Percentiles rank a stretch among this genome's conserved stretches.
Evolutionary conservation across 2,329 filamentous ascomycete genomes (phyloP).

Genomic region (Pseudogymnoascus sp.): DNA sequence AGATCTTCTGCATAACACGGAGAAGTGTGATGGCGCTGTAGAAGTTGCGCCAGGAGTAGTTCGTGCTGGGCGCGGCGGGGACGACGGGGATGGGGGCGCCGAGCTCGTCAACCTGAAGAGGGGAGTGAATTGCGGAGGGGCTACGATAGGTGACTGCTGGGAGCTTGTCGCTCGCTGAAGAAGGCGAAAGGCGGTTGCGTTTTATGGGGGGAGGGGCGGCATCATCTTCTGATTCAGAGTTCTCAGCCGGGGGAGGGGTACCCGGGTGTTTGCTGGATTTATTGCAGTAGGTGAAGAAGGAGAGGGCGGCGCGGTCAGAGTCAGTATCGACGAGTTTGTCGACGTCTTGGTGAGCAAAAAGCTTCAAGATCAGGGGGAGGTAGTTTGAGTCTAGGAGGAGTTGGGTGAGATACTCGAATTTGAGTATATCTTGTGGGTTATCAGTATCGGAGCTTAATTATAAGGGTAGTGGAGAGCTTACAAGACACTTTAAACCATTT

Average conservation of each 20-base stretch:
- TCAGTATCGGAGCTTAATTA: background rate
- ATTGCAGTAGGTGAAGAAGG: slow-evolving; percentile 89
- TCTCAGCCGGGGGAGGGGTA: slow-evolving; percentile 20
- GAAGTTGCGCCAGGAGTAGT: slow-evolving; percentile 89
- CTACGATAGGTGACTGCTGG: slow-evolving; percentile 22
- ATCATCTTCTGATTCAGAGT: slow-evolving; percentile 49
- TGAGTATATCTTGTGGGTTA: slow-evolving; percentile 62
- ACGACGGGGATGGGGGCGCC: slow-evolving; percentile 68
- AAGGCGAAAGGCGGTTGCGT: slow-evolving; percentile 35
- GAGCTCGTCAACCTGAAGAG: slow-evolving; percentile 58
- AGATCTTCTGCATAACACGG: slow-evolving; percentile 94
- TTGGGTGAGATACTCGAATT: slow-evolving; percentile 93
- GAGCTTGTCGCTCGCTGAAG: slow-evolving; percentile 20
- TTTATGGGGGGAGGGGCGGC: slow-evolving; percentile 78
- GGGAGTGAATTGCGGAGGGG: slow-evolving; percentile 11
- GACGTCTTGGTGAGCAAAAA: slow-evolving; percentile 89
- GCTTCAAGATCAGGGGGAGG: slow-evolving; percentile 81
- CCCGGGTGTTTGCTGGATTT: slow-evolving; percentile 45
- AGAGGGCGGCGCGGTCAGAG: slow-evolving; percentile 73
- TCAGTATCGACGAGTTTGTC: slow-evolving; percentile 82
- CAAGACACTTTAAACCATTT: slow-evolving; percentile 97
- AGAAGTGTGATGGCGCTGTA: slow-evolving; percentile 93
- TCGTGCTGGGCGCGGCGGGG: slow-evolving; percentile 70
- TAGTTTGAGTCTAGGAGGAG: slow-evolving; percentile 92
- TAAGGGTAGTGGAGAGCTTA: slow-evolving; percentile 39